Evolutionary conservation across 768 basidiomycete genomes (phyloP).

Genomic region (Trametes villosa): DNA sequence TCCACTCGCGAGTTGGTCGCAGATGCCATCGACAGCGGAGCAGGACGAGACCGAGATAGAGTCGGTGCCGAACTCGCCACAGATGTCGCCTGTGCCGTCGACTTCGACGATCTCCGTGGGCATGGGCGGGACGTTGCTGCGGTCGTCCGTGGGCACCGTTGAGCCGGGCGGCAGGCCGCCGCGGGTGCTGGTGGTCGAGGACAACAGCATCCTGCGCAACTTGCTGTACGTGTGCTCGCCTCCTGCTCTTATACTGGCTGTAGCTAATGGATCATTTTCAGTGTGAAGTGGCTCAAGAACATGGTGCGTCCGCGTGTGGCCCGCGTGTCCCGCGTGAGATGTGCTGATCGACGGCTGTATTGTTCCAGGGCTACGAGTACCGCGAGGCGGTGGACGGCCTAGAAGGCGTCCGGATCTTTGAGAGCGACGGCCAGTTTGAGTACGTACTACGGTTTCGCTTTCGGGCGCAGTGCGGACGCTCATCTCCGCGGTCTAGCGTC

Average conservation of each 20-base stretch:
- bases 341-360: not conserved
- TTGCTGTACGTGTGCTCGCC: constrained; percentile 69
- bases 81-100: constrained; percentile 26
- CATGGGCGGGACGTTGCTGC: constrained; percentile 68
- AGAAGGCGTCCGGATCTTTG: constrained; percentile 80
- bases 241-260: constrained; percentile 1
- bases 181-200: constrained; percentile 86
- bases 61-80: constrained; percentile 22
- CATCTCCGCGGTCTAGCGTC: constrained; percentile 51
- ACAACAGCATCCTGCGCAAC: constrained; percentile 83
- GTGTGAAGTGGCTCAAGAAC: constrained; percentile 68
- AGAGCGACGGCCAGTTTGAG: constrained; percentile 82
- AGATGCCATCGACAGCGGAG: constrained; percentile 40
- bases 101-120: constrained; percentile 58
- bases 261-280: constrained; percentile 30
- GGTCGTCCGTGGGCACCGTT: constrained; percentile 61
- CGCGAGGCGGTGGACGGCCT: constrained; percentile 83
- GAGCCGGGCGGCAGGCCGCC: constrained; percentile 50
- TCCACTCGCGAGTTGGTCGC: constrained; percentile 44
- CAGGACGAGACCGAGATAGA: constrained; percentile 35
- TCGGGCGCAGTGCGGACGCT: constrained; percentile 2
- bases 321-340: not conserved
- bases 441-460: constrained; percentile 48
- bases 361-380: constrained; percentile 66
- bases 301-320: constrained; percentile 40